Percentiles rank a stretch among this genome's conserved stretches.
These are phyloP conservation scores for Phlyctochytrium planicorne DNA, from an alignment of 192 early-diverging fungal species.

Conservation along the genomic window DNA sequence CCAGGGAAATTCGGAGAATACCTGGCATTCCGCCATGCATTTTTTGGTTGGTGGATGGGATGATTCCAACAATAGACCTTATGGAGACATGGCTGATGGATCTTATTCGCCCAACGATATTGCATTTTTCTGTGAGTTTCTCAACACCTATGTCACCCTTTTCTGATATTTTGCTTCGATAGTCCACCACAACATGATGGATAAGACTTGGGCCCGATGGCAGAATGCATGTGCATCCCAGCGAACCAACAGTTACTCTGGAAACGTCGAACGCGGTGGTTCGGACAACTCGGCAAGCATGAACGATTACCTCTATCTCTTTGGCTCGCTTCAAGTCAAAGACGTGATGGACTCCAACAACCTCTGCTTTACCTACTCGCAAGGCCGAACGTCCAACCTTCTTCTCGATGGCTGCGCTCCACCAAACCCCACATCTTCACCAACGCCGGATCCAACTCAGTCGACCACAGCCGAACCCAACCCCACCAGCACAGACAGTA, in stretches of 20 bases:
- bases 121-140: slow-evolving; percentile 17
- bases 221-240: slow-evolving; percentile 1
- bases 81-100: slow-evolving; percentile 21
- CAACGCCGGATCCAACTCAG: background rate
- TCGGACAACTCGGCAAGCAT: background rate
- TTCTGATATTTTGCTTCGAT: slow-evolving; percentile 14
- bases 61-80: background rate
- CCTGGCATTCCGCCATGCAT: background rate
- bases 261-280: background rate
- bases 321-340: background rate
- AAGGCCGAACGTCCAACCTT: background rate
- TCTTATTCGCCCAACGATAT: slow-evolving; percentile 20
- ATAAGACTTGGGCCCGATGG: slow-evolving; percentile 22
- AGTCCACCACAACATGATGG: slow-evolving; percentile 23
- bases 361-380: background rate
- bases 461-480: background rate
- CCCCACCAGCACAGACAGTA: background rate
- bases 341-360: background rate
- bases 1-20: background rate
- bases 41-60: background rate
- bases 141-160: slow-evolving; percentile 19
- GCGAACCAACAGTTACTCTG: background rate
- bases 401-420: background rate
- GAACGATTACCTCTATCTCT: background rate
- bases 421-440: background rate